Evolutionary conservation across 257 asterid genomes (phyloP).

Genomic region (Gynochthodes officinalis): DNA sequence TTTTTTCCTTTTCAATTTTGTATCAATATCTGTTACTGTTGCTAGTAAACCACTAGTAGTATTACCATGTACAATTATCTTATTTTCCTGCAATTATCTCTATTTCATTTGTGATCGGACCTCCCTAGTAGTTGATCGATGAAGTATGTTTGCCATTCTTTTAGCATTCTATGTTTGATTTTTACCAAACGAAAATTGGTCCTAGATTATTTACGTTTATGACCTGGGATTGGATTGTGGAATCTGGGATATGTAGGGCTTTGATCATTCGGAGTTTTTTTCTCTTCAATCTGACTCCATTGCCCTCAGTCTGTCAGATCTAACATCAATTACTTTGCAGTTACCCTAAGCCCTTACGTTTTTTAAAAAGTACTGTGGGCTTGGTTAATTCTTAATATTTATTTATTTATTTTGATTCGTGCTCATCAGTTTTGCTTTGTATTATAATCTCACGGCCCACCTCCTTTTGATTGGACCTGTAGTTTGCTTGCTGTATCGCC

Average conservation of each 20-base stretch:
- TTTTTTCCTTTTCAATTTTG: too few relatives aligned
- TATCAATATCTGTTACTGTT: too few relatives aligned
- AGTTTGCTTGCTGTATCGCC: not conserved
- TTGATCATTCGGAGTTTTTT: not conserved
- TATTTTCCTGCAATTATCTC: too few relatives aligned
- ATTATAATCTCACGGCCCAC: not conserved
- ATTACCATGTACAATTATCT: too few relatives aligned
- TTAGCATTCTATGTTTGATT: not conserved
- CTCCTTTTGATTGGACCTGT: too few relatives aligned
- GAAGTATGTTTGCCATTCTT: not conserved
- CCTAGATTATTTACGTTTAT: not conserved
- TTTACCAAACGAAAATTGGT: too few relatives aligned
- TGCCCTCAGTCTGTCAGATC: constrained; percentile 1
- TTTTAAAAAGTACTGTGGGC: too few relatives aligned
- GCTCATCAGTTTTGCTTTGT: not conserved
- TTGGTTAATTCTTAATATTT: not conserved
- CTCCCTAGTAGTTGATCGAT: not conserved
- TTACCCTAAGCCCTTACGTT: too few relatives aligned
- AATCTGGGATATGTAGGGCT: not conserved
- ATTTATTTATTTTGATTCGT: not conserved
- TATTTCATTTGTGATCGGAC: too few relatives aligned
- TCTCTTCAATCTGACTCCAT: not conserved
- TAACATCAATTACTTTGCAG: not conserved
- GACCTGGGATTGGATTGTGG: not conserved
- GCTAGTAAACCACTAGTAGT: too few relatives aligned